Evolutionary conservation across 2,329 filamentous ascomycete genomes (phyloP).

Genomic region (Aspergillus pseudonomiae): DNA sequence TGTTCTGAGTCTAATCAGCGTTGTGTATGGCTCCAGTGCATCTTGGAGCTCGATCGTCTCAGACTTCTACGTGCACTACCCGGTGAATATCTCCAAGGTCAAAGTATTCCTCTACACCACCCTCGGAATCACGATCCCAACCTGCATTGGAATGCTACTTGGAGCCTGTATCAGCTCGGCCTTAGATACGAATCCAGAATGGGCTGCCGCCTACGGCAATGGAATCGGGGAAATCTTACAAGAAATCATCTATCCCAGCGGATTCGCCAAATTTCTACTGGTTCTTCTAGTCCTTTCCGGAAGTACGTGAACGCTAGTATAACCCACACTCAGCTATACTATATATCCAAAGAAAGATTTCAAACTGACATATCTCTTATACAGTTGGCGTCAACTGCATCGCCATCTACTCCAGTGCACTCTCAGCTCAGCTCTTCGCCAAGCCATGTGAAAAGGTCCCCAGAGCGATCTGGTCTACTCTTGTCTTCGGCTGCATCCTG

Average conservation of each 20-base stretch:
- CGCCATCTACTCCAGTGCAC: slow-evolving; percentile 42
- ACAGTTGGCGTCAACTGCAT: slow-evolving; percentile 51
- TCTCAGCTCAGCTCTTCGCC: slow-evolving; percentile 45
- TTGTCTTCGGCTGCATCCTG: slow-evolving; percentile 52
- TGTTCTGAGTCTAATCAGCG: slow-evolving; percentile 48
- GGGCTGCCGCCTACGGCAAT: slow-evolving; percentile 32
- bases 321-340: background rate
- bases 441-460: slow-evolving; percentile 49
- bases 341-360: background rate
- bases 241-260: slow-evolving; percentile 48
- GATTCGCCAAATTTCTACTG: slow-evolving; percentile 51
- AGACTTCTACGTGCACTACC: slow-evolving; percentile 54
- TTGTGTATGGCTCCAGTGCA: slow-evolving; percentile 54
- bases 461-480: slow-evolving; percentile 52
- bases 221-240: slow-evolving; percentile 53
- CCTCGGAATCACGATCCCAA: slow-evolving; percentile 53
- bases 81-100: slow-evolving; percentile 48
- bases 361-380: background rate
- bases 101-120: slow-evolving; percentile 55
- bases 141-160: slow-evolving; percentile 53
- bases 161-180: slow-evolving; percentile 50
- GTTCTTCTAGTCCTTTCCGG: slow-evolving; percentile 38
- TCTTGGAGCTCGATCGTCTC: slow-evolving; percentile 52
- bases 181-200: slow-evolving; percentile 46
- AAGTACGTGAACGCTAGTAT: slow-evolving; percentile 20